These are phyloP conservation scores for Chamaecrista fasciculata DNA, from an alignment of 306 rosid genomes.

Conservation along the genomic window DNA sequence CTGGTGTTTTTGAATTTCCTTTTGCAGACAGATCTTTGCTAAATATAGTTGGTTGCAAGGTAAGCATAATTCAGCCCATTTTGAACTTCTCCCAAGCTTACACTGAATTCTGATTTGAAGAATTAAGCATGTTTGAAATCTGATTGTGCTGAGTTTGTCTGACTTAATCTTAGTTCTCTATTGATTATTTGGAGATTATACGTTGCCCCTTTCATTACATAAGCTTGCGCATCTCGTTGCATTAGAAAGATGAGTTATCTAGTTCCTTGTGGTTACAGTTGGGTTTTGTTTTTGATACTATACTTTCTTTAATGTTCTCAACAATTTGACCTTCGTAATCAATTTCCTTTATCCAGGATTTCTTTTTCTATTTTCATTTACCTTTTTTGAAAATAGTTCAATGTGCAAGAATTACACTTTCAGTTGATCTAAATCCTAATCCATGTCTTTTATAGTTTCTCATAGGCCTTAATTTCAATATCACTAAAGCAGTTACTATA, in stretches of 20 bases:
- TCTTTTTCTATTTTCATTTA: neutral
- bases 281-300: neutral
- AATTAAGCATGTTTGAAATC: neutral
- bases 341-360: neutral
- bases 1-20: slow-evolving; percentile 78
- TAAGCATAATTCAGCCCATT: slow-evolving; percentile 25
- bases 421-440: neutral
- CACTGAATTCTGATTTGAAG: neutral
- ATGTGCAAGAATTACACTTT: neutral
- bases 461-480: neutral
- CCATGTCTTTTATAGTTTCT: neutral
- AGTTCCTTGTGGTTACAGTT: neutral
- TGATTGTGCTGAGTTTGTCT: slow-evolving; percentile 5
- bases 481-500: neutral
- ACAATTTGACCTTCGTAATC: neutral
- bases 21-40: slow-evolving; percentile 65
- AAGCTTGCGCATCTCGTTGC: neutral
- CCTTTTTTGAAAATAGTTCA: neutral
- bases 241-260: neutral
- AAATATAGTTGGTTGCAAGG: slow-evolving; percentile 86
- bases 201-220: neutral
- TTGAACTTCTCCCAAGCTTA: neutral
- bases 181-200: neutral
- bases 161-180: neutral
- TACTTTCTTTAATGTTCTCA: neutral